Conservation (phyloP, 176 grass and related monocot species). For the Oryza coarctata region DNA sequence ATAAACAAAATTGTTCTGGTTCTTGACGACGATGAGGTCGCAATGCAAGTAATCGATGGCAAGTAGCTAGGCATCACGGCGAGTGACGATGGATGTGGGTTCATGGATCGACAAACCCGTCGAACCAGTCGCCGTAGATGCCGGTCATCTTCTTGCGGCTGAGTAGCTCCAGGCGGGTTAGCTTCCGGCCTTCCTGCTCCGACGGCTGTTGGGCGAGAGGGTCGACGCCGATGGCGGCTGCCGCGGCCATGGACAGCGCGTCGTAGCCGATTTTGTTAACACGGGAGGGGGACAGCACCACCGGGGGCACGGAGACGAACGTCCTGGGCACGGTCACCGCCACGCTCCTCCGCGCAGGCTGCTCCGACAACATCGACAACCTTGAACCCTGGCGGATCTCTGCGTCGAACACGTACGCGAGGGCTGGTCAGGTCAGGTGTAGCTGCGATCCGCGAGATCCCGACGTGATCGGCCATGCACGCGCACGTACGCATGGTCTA, state of each 20-base stretch:
- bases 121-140: constrained; percentile 54
- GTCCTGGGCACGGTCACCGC: background rate
- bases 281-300: background rate
- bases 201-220: background rate
- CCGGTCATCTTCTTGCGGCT: constrained; percentile 6
- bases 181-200: background rate
- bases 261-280: background rate
- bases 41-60: background rate
- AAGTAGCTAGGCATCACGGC: too few species aligned
- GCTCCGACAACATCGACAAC: background rate
- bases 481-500: constrained; percentile 1
- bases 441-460: constrained; percentile 18
- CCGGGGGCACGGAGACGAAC: background rate
- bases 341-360: background rate
- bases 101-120: background rate
- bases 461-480: constrained; percentile 42
- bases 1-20: background rate
- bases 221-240: background rate
- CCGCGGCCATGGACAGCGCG: background rate
- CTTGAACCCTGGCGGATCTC: background rate
- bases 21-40: background rate
- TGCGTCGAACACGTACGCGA: background rate
- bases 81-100: background rate
- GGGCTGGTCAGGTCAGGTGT: background rate
- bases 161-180: constrained; percentile 8